Evolutionary conservation across 2,329 filamentous ascomycete genomes (phyloP).

Genomic region (Acrodontium crateriforme): DNA sequence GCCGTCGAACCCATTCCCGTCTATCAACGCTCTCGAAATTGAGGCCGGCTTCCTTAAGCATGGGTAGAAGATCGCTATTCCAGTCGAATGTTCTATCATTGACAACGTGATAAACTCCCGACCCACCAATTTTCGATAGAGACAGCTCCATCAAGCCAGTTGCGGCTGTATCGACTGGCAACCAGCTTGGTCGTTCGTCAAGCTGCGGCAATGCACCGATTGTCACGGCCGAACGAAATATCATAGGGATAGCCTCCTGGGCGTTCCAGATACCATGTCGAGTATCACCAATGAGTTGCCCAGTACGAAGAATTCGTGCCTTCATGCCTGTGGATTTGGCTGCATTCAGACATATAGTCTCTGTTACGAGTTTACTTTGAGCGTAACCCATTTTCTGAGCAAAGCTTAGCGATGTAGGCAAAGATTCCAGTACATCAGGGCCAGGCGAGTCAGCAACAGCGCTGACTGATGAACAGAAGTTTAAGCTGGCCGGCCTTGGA

Average conservation of each 20-base stretch:
- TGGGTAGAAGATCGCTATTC: too few relatives aligned
- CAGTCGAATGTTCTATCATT: too few relatives aligned
- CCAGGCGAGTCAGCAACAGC: conserved; percentile 23
- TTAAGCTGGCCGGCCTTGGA: conserved; percentile 22
- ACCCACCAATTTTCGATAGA: conserved; percentile 1
- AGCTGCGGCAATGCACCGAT: conserved; percentile 29
- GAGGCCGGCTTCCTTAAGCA: too few relatives aligned
- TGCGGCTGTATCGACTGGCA: conserved; percentile 35
- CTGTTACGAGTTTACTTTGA: conserved; percentile 45
- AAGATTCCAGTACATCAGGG: conserved; percentile 27
- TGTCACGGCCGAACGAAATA: conserved; percentile 29
- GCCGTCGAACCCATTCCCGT: too few relatives aligned
- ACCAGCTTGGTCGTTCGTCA: conserved; percentile 26
- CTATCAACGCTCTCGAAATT: too few relatives aligned
- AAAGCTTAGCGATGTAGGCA: conserved; percentile 28
- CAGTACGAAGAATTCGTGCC: conserved; percentile 30
- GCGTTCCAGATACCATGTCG: conserved; percentile 34
- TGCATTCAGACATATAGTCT: conserved; percentile 36
- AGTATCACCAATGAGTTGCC: conserved; percentile 34
- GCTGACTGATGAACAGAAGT: conserved; percentile 41
- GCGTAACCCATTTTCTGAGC: conserved; percentile 41
- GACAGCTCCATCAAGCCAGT: conserved; percentile 22
- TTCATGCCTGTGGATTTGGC: conserved; percentile 15
- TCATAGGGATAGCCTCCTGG: conserved; percentile 36
- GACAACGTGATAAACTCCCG: conserved; percentile 35